Evolutionary conservation across 2,329 filamentous ascomycete species (phyloP).

Genomic region (Bipolaris bicolor): DNA sequence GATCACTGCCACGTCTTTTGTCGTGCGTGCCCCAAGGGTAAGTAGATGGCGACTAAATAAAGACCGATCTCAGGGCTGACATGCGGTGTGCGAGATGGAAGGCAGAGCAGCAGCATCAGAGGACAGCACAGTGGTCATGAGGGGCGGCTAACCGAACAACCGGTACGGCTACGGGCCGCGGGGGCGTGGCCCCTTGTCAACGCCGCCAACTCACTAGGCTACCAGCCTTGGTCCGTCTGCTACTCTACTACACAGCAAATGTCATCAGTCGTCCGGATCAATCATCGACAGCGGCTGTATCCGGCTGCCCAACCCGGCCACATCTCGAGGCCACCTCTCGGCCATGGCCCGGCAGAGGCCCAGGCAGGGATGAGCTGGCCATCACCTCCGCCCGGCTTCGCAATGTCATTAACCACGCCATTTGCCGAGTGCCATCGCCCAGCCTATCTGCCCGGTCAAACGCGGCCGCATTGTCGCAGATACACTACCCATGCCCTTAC

Average conservation of each 20-base stretch:
- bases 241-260: background rate
- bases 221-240: background rate
- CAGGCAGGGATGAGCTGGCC: constrained; percentile 6
- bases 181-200: constrained; percentile 4
- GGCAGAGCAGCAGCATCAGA: background rate
- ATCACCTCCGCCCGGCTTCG: constrained; percentile 5
- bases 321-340: background rate
- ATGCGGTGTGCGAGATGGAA: background rate
- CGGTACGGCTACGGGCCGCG: constrained; percentile 13
- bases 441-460: constrained; percentile 15
- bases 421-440: constrained; percentile 12
- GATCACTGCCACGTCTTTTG: background rate
- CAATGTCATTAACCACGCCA: constrained; percentile 1
- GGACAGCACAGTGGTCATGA: constrained; percentile 1
- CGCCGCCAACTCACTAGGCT: background rate
- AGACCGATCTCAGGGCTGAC: background rate
- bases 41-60: background rate
- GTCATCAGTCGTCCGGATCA: background rate
- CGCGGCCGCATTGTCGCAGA: constrained; percentile 12
- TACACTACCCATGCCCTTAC: constrained; percentile 12
- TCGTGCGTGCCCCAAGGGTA: background rate
- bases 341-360: background rate
- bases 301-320: background rate
- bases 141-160: constrained; percentile 5
- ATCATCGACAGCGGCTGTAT: background rate